Evolutionary conservation across 805 yeast species (phyloP), one percentile per base, ranked within the genome.

Genomic region (Lachancea mirantina): DNA sequence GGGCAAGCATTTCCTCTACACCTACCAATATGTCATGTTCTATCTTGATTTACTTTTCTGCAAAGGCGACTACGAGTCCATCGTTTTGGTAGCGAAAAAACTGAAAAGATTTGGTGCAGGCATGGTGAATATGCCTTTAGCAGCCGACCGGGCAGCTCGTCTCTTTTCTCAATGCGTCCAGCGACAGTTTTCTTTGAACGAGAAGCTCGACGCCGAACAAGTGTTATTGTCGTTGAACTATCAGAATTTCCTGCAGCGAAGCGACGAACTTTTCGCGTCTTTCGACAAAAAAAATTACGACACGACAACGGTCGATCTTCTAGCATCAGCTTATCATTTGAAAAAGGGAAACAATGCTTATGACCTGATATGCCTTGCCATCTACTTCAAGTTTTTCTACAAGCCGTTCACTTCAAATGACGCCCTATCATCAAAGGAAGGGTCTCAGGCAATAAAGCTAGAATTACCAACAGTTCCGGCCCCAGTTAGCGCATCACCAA

Each of bases 1-100:
- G 0, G 99, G 99, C 0, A 84, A 83, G 45, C 96, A 89, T 57
- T 89, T 87, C 52, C 75, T 74, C 8, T 85, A 81, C 57, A 78
- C 80, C 19, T 70, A 66, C 42, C 74, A 76, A 34, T 89, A 92
- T 50, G 71, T 84, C 14, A 53, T 62, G 28, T 81, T 78, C 49
- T 78, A 68, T 45, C 68, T 81, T 28, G 70, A 70, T 14, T 48
- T 88, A 15, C 55, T 84, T 15, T 60, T 66, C 20, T 55, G 63
- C 16, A 63, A 70, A 6, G 58, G 65, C 7, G 89, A 85, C 45
- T 62, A 80, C 28, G 70, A 69, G 10, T 64, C 76, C 0, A 59
- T 92, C 41, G 64, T 76, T 2, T 57, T 65, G 5, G 67, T 88
- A 50, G 68, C 78, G 8, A 81, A 78, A 23, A 82, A 84, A 44